Percentiles rank a stretch among this genome's conserved stretches.
phyloP scores from a whole-genome alignment of 441 rosid genomes.

The Erysimum cheiri region DNA sequence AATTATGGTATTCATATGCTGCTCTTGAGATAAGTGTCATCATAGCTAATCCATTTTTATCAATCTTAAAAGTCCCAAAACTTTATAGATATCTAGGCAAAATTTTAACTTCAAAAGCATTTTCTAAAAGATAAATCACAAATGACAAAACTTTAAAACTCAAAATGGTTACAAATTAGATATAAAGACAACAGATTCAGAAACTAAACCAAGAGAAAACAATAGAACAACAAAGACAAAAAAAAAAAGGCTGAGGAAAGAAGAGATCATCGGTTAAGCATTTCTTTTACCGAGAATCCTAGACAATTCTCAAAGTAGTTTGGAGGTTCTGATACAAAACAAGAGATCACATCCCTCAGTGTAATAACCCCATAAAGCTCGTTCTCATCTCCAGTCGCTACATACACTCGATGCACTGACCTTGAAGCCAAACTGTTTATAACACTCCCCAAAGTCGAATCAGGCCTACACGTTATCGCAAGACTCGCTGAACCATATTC shows the following conservation, averaged over 20 bases:
- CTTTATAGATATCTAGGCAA: not conserved
- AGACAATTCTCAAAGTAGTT: constrained; percentile 62
- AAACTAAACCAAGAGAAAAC: constrained; percentile 6
- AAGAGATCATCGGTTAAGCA: constrained; percentile 50
- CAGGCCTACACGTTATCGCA: constrained; percentile 66
- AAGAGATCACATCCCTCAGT: constrained; percentile 86
- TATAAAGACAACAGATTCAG: not conserved
- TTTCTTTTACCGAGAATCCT: constrained; percentile 63
- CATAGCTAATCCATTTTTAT: not conserved
- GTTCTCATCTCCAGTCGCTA: constrained; percentile 52
- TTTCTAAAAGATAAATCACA: constrained; percentile 1
- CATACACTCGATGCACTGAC: constrained; percentile 74
- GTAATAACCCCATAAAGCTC: constrained; percentile 82
- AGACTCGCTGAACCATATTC: constrained; percentile 55
- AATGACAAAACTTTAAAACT: not conserved
- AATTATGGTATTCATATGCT: not conserved
- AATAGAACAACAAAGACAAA: not conserved
- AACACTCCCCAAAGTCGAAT: constrained; percentile 71
- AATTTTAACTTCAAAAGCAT: not conserved
- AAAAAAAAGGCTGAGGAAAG: not conserved
- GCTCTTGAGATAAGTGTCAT: not conserved
- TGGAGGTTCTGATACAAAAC: constrained; percentile 83
- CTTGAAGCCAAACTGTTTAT: constrained; percentile 70
- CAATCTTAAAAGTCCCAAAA: not conserved
- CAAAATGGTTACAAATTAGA: not conserved